These are phyloP conservation scores for Filobasidium floriforme DNA, from an alignment of 768 basidiomycete species.

Conservation along the genomic window DNA sequence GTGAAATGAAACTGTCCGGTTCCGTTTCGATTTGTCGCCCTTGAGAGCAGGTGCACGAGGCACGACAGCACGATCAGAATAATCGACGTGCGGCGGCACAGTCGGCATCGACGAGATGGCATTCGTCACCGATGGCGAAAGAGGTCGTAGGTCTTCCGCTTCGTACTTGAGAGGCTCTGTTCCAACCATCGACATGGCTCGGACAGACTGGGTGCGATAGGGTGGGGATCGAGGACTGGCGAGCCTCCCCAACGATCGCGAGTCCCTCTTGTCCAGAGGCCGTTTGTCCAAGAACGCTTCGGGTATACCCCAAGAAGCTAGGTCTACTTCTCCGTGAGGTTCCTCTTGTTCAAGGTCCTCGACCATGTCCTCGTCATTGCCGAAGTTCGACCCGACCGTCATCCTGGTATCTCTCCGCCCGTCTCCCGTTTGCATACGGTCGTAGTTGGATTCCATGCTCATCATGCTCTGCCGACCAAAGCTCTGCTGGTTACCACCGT, in stretches of 20 bases:
- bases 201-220: slow-evolving; percentile 1
- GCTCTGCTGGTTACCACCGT: background rate
- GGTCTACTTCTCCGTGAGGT: slow-evolving; percentile 18
- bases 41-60: slow-evolving; percentile 6
- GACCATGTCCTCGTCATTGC: background rate
- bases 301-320: slow-evolving; percentile 20
- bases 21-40: background rate
- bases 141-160: background rate
- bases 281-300: slow-evolving; percentile 5
- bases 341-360: background rate
- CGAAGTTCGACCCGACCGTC: background rate
- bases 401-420: background rate
- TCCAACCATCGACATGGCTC: background rate
- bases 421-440: background rate
- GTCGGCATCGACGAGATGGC: background rate
- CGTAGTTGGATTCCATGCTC: slow-evolving; percentile 2
- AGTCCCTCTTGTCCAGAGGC: background rate
- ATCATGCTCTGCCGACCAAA: slow-evolving; percentile 5
- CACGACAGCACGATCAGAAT: slow-evolving; percentile 1
- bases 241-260: background rate
- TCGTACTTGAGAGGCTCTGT: slow-evolving; percentile 5
- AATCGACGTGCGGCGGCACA: slow-evolving; percentile 5
- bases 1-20: slow-evolving; percentile 22
- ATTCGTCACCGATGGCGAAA: slow-evolving; percentile 8
- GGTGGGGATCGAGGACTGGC: background rate